Base-by-base conservation (phyloP, 306 rosid species). In the Dalbergia oliveri region DNA sequence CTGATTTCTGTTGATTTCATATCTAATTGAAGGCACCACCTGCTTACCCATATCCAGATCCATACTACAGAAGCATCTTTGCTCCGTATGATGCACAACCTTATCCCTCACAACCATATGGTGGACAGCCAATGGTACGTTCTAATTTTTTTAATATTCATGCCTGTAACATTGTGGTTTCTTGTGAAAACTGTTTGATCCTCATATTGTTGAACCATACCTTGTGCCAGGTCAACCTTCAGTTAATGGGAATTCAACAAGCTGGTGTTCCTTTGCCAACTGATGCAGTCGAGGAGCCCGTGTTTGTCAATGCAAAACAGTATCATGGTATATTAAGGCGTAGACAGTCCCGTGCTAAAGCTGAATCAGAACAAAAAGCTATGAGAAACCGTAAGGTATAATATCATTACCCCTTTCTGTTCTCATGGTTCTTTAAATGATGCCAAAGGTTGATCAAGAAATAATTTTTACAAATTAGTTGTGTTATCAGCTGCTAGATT, bases 231-330 rank as follows among this genome's bases (percentile, higher is more conserved):
- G 97, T 90, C 75, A 94, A 94, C 81, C 91, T 94, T 82, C 98
- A 94, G 86, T 84, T 94, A 74, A 94, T 94, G 98, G 98, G 97
- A 82, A 94, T 92, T 75, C 97, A 94, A 85, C 97, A 94, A 86
- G 96, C 94, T 31, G 97, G 97, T 35, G 96, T 92, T 84, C 98
- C 98, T 65, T 87, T 94, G 73, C 98, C 96, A 31, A 87, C 96
- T 53, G 96, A 94, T 78, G 94, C 96, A 54, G 96, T 94, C 73
- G 97, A 92, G 87, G 98, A 92, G 87, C 97, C 97, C 35, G 97
- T 94, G 56, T 94, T 92, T 88, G 98, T 92, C 76, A 94, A 94
- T 81, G 98, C 98, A 66, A 94, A 94, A 68, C 98, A 92, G 75
- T 94, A 94, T 87, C 98, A 89, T n/a, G 98, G 98, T 71, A 94